Base-by-base conservation (phyloP, 768 basidiomycete genomes). In the Termitomyces titanicus region DNA sequence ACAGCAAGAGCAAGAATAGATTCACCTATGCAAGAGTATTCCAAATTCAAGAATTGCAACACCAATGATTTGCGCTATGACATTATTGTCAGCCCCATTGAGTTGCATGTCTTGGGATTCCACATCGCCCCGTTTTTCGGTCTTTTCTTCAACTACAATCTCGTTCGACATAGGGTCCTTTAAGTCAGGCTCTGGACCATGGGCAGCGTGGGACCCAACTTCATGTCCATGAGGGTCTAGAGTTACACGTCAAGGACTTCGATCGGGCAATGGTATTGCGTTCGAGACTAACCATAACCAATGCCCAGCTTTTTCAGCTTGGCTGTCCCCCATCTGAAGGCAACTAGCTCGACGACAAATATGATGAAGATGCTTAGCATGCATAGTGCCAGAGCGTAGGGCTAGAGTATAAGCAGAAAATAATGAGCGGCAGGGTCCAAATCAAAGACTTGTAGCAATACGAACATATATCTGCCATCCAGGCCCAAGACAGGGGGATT, bases 41-140 rank as follows among this genome's bases (percentile, higher is more conserved):
- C 96, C 96, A 62, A 97, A 96, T 66, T 99, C 96, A 44, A 99
- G 76, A 55, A 98, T 94, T 29, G 82, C 91, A 47, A 99, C 80
- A 12, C 94, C 94, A 42, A 97, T 78, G 33, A 94, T 70, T 66
- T 95, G 93, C 2, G 91, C 86, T 7, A 73, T 55, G 1, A 81
- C 71, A n/a, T 74, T 73, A 38, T 84, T 78, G 43, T 76, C 71
- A 2, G 64, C 11, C 10, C 39, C 39, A 22, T 46, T 39, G 15
- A 56, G 52, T 31, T 61, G 45, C 8, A 17, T 3, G 18, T 33
- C 53, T 18, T 54, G 46, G 2, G 43, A 58, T 46, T 74, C 73
- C 10, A 67, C 48, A 54, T 77, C 72, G 33, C 67, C 61, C 7
- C 27, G 17, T 13, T 20, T 29, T 10, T 37, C 10, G 12, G 12